A percentile compares a stretch with the other conserved stretches of the same genome.
These are phyloP conservation scores for Fraxinus angustifolia DNA, from an alignment of 305 asterid species.

Conservation along the genomic window DNA sequence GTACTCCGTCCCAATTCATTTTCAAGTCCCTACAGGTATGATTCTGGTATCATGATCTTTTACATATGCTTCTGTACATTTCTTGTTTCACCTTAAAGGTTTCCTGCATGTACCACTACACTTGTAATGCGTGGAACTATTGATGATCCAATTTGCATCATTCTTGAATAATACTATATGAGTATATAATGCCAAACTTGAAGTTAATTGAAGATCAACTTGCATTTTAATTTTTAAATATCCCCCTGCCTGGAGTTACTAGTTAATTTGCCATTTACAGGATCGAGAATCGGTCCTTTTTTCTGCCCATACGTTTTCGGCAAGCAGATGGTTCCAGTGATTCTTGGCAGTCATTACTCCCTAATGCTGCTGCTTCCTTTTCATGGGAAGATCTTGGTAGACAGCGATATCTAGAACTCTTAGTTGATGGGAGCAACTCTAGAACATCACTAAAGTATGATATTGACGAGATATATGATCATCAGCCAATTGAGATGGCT, in stretches of 20 bases:
- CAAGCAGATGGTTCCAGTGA: conserved; percentile 73
- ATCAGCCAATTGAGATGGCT: conserved; percentile 63
- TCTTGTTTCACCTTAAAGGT: background rate
- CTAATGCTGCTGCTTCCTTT: conserved; percentile 79
- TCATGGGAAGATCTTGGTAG: conserved; percentile 98
- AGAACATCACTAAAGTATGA: conserved; percentile 60
- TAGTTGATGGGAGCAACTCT: conserved; percentile 76
- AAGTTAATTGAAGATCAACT: conserved; percentile 10
- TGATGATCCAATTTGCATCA: conserved; percentile 11
- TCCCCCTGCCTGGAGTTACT: conserved; percentile 22
- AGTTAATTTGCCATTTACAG: conserved; percentile 43
- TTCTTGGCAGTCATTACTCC: conserved; percentile 80
- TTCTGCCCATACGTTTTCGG: conserved; percentile 74
- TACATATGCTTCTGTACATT: background rate
- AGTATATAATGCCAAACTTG: background rate
- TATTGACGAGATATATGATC: conserved; percentile 87
- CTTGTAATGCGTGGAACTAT: conserved; percentile 7
- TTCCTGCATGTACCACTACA: background rate
- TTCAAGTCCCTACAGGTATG: conserved; percentile 94
- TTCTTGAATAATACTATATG: background rate
- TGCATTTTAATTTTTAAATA: conserved; percentile 14
- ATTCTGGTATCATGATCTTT: conserved; percentile 25
- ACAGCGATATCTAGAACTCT: conserved; percentile 61
- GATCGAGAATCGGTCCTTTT: conserved; percentile 87
- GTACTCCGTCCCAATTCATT: conserved; percentile 76